These are phyloP conservation scores for Rhodotorula sp. DNA, from an alignment of 1,284 basidiomycete species.

Conservation along the genomic window DNA sequence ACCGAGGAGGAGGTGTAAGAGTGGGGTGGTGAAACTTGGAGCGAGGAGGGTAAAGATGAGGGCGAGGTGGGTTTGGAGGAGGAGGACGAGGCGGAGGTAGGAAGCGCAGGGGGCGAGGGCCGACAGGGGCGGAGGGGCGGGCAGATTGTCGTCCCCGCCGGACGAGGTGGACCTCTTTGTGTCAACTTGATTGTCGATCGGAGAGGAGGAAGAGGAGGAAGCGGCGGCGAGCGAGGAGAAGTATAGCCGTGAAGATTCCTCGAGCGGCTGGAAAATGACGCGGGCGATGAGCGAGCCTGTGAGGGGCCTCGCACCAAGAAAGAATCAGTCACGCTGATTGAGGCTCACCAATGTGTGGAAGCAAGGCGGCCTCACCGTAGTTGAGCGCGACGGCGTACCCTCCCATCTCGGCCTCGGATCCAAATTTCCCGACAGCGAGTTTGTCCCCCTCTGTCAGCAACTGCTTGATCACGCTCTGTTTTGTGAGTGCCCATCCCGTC, in stretches of 20 bases:
- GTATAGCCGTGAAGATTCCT: slow-evolving; percentile 81
- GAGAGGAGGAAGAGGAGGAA: background rate
- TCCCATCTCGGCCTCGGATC: slow-evolving; percentile 79
- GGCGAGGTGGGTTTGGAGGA: slow-evolving; percentile 66
- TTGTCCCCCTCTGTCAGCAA: slow-evolving; percentile 94
- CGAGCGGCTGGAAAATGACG: slow-evolving; percentile 86
- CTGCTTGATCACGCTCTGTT: slow-evolving; percentile 86
- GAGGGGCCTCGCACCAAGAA: background rate
- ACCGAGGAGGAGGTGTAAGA: slow-evolving; percentile 64
- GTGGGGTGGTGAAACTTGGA: slow-evolving; percentile 66
- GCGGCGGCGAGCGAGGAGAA: slow-evolving; percentile 58
- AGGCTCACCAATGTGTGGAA: no score
- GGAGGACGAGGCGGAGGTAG: slow-evolving; percentile 57
- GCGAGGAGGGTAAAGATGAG: slow-evolving; percentile 57
- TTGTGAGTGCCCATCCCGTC: slow-evolving; percentile 65
- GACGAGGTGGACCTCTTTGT: background rate
- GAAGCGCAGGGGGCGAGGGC: slow-evolving; percentile 6
- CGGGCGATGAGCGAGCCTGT: slow-evolving; percentile 84
- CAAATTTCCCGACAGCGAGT: slow-evolving; percentile 75
- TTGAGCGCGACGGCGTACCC: slow-evolving; percentile 92
- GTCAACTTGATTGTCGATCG: background rate
- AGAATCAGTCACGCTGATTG: background rate
- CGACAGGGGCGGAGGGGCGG: background rate
- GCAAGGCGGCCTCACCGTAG: slow-evolving; percentile 63
- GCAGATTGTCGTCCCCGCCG: background rate